Percentiles rank a stretch among this genome's conserved stretches.
Evolutionary conservation across 176 grass and related monocot genomes (phyloP).

Genomic region (Lolium multiflorum): DNA sequence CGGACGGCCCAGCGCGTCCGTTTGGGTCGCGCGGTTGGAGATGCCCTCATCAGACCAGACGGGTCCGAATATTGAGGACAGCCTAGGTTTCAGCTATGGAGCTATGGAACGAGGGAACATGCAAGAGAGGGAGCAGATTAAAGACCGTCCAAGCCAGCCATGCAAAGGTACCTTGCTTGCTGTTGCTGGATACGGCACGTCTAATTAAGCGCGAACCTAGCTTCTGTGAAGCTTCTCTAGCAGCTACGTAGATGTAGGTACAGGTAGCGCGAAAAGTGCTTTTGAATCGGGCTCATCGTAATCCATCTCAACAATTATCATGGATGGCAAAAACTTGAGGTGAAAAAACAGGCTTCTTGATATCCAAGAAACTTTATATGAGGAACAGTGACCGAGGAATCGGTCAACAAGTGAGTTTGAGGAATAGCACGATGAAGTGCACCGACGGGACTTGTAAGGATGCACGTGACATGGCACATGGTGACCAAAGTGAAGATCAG

Average conservation of each 20-base stretch:
- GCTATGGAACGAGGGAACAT: conserved; percentile 28
- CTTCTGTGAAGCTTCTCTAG: background rate
- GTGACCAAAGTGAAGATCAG: too few relatives aligned
- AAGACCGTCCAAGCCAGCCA: background rate
- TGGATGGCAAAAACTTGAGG: too few relatives aligned
- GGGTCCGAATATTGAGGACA: conserved; percentile 2
- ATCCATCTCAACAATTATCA: too few relatives aligned
- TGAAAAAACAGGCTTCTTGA: background rate
- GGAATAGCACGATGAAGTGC: background rate
- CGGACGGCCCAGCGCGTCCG: too few relatives aligned
- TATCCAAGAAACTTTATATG: too few relatives aligned
- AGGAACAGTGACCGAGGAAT: background rate
- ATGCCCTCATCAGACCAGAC: background rate
- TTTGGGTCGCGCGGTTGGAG: too few relatives aligned
- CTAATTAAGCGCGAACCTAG: background rate
- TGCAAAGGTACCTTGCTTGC: conserved; percentile 43
- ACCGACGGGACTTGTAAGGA: background rate
- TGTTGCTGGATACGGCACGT: conserved; percentile 7
- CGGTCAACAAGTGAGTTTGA: too few relatives aligned
- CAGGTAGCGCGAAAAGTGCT: too few relatives aligned
- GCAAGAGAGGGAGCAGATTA: conserved; percentile 26
- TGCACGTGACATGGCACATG: conserved; percentile 27
- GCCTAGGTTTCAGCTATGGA: background rate
- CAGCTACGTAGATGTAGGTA: background rate
- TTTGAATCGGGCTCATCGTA: background rate